These are phyloP conservation scores for Lasiodiplodia sp. DNA, from an alignment of 2,329 filamentous ascomycete species.

Conservation along the genomic window DNA sequence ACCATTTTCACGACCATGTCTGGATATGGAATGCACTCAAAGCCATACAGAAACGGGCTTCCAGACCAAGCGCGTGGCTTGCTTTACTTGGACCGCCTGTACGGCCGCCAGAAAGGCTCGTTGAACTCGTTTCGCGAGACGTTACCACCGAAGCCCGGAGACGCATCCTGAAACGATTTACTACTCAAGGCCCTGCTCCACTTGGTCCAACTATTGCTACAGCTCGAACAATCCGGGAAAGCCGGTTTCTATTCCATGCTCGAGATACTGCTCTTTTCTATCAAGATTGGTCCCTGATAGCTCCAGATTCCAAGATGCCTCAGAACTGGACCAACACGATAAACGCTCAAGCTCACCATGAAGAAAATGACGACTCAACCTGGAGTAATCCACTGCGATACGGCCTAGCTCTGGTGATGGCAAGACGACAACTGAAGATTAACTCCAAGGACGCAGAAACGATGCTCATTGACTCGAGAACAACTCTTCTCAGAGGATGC, in stretches of 20 bases:
- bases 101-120: too few species aligned
- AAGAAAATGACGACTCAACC: not conserved
- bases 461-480: not conserved
- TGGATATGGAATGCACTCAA: too few species aligned
- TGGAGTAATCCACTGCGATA: constrained; percentile 6
- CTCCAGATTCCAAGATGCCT: not conserved
- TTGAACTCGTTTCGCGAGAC: too few species aligned
- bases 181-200: not conserved
- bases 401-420: not conserved
- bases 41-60: too few species aligned
- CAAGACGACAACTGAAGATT: not conserved
- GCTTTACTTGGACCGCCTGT: too few species aligned
- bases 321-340: not conserved
- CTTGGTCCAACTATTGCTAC: constrained; percentile 25
- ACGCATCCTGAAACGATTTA: not conserved
- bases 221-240: constrained; percentile 3
- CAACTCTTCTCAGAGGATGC: not conserved
- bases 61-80: too few species aligned
- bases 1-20: too few species aligned
- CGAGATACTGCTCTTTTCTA: constrained; percentile 28
- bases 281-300: not conserved
- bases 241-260: constrained; percentile 27
- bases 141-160: not conserved
- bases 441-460: not conserved
- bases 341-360: not conserved